A percentile compares a stretch with the other conserved stretches of the same genome.
These are phyloP conservation scores for Cucurbita maxima DNA, from an alignment of 306 rosid genomes.

Conservation along the genomic window DNA sequence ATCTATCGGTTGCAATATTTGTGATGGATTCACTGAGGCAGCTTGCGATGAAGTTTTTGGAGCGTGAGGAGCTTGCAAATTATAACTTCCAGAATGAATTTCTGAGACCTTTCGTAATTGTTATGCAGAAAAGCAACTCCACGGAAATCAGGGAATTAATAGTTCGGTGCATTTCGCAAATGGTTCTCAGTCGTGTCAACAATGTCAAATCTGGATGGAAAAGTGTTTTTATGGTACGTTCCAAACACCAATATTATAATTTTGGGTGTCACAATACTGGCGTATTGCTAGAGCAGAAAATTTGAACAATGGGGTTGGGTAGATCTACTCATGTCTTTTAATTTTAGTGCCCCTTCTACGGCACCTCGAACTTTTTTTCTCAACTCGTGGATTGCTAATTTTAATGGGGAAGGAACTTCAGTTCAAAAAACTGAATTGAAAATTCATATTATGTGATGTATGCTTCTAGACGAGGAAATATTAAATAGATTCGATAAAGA, in stretches of 20 bases:
- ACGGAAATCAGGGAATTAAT: slow-evolving; percentile 89
- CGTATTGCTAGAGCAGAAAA: not conserved
- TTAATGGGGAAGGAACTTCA: not conserved
- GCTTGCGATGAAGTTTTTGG: slow-evolving; percentile 96
- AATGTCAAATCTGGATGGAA: slow-evolving; percentile 99
- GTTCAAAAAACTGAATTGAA: not conserved
- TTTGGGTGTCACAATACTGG: not conserved
- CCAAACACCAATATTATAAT: not conserved
- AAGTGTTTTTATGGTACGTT: slow-evolving; percentile 90
- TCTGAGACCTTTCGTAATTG: slow-evolving; percentile 93
- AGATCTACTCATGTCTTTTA: no score
- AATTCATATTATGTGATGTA: not conserved
- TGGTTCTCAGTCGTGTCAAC: slow-evolving; percentile 96
- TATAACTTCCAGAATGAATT: slow-evolving; percentile 97
- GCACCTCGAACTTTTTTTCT: not conserved
- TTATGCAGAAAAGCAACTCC: slow-evolving; percentile 82
- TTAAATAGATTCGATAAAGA: not conserved
- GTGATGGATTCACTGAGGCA: slow-evolving; percentile 97
- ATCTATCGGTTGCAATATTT: slow-evolving; percentile 94
- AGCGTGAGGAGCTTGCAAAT: slow-evolving; percentile 97
- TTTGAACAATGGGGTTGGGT: no score
- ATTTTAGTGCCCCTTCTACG: not conserved
- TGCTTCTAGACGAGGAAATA: not conserved
- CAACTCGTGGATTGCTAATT: not conserved
- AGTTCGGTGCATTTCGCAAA: slow-evolving; percentile 94